A percentile compares a stretch with the other conserved stretches of the same genome.
Evolutionary conservation across 2,329 filamentous ascomycete genomes (phyloP).

Genomic region (Sordariomycetes sp.): DNA sequence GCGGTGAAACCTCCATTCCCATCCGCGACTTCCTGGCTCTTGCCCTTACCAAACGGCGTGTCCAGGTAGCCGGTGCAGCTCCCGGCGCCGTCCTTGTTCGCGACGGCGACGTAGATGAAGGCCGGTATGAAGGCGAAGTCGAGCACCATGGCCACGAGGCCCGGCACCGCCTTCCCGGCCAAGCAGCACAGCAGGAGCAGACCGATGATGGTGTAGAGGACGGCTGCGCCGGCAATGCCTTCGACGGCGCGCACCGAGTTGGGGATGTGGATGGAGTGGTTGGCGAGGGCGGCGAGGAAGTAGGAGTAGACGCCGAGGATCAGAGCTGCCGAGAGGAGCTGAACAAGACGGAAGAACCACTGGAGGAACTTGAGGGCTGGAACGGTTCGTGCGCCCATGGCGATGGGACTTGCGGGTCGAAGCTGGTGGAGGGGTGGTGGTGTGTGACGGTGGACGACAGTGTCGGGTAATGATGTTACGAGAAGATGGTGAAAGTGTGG

Average conservation of each 20-base stretch:
- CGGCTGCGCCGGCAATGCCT: slow-evolving; percentile 66
- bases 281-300: slow-evolving; percentile 66
- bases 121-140: slow-evolving; percentile 67
- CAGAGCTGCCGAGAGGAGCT: slow-evolving; percentile 64
- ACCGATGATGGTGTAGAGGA: slow-evolving; percentile 66
- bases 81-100: slow-evolving; percentile 60
- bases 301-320: slow-evolving; percentile 76
- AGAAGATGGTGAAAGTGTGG: no score
- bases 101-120: slow-evolving; percentile 74
- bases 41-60: slow-evolving; percentile 61
- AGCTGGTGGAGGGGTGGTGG: background rate
- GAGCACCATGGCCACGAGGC: slow-evolving; percentile 63
- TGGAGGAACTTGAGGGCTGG: slow-evolving; percentile 59
- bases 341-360: slow-evolving; percentile 63
- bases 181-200: slow-evolving; percentile 70
- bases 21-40: slow-evolving; percentile 39
- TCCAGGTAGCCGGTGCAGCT: slow-evolving; percentile 52
- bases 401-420: slow-evolving; percentile 4
- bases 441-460: no score
- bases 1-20: slow-evolving; percentile 34
- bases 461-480: no score
- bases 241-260: slow-evolving; percentile 64
- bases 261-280: slow-evolving; percentile 54
- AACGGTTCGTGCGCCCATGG: slow-evolving; percentile 19
- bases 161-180: slow-evolving; percentile 65